A percentile compares a stretch with the other conserved stretches of the same genome.
These are phyloP conservation scores for Scedosporium apiospermum DNA, from an alignment of 2,329 filamentous ascomycete species.

Conservation along the genomic window DNA sequence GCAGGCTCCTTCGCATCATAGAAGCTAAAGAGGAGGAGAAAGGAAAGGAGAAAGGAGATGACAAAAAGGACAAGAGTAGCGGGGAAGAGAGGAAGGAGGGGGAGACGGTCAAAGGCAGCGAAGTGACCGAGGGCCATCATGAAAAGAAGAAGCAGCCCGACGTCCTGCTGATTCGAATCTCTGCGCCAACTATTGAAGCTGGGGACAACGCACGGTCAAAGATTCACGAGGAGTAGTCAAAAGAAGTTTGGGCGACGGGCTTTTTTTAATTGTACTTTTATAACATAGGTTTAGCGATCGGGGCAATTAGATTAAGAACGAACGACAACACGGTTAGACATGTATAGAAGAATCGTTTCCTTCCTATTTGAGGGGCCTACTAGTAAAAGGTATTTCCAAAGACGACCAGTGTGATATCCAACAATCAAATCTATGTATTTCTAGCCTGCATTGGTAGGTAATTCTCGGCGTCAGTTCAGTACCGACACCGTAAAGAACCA, in stretches of 20 bases:
- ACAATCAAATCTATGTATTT: not conserved
- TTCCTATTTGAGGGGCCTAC: no score
- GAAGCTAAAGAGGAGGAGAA: slow-evolving; percentile 16
- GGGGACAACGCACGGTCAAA: not conserved
- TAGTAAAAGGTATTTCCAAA: no score
- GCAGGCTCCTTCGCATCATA: slow-evolving; percentile 22
- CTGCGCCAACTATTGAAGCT: not conserved
- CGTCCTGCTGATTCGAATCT: not conserved
- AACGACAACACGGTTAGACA: no score
- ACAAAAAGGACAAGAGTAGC: slow-evolving; percentile 8
- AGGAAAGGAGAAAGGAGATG: slow-evolving; percentile 11
- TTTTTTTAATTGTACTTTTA: no score
- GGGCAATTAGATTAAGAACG: no score
- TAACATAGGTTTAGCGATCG: no score
- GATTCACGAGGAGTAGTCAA: not conserved
- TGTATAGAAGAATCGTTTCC: no score
- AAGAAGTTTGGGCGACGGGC: no score
- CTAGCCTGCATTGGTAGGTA: not conserved
- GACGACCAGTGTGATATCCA: not conserved
- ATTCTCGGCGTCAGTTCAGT: not conserved
- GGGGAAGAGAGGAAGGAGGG: not conserved
- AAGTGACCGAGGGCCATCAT: not conserved
- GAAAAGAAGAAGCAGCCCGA: not conserved
- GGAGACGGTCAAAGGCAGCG: no score
- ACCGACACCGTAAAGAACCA: not conserved